phyloP scores from a whole-genome alignment of 306 rosid genomes.

The Boehmeria nivea region DNA sequence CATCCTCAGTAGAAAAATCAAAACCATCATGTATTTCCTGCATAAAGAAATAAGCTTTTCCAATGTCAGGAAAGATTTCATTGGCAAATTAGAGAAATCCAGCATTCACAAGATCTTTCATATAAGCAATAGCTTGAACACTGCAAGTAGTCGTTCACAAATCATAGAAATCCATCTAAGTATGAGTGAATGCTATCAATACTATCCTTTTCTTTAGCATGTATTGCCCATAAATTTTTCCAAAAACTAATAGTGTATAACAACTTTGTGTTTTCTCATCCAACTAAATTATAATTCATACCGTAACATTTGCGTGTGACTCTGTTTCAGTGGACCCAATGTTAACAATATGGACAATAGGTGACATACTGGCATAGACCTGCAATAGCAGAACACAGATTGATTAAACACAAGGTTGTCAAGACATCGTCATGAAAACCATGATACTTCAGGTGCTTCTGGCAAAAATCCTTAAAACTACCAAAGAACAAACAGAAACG shows the following conservation, averaged over 20 bases:
- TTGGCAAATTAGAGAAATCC: too few species aligned
- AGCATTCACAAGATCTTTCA: too few species aligned
- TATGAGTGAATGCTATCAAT: too few species aligned
- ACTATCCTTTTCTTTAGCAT: too few species aligned
- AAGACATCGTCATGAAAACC: neutral
- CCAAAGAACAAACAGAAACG: neutral
- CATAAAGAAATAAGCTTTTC: conserved; percentile 20
- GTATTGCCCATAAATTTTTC: neutral
- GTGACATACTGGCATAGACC: conserved; percentile 97
- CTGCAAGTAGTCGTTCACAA: neutral
- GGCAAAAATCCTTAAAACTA: conserved; percentile 1
- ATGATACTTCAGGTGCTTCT: neutral
- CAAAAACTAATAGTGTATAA: neutral
- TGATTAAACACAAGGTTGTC: conserved; percentile 1
- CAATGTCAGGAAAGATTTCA: conserved; percentile 16
- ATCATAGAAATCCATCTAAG: too few species aligned
- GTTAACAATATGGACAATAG: conserved; percentile 63
- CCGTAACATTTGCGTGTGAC: conserved; percentile 75
- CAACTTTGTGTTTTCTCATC: neutral
- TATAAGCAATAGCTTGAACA: too few species aligned
- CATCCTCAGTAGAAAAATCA: conserved; percentile 46
- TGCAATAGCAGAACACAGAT: conserved; percentile 32
- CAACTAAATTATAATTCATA: conserved; percentile 33
- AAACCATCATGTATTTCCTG: conserved; percentile 86
- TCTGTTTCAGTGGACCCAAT: conserved; percentile 55